Conservation (phyloP, 2,329 filamentous ascomycete species). For the Botrytis sinoallii region DNA sequence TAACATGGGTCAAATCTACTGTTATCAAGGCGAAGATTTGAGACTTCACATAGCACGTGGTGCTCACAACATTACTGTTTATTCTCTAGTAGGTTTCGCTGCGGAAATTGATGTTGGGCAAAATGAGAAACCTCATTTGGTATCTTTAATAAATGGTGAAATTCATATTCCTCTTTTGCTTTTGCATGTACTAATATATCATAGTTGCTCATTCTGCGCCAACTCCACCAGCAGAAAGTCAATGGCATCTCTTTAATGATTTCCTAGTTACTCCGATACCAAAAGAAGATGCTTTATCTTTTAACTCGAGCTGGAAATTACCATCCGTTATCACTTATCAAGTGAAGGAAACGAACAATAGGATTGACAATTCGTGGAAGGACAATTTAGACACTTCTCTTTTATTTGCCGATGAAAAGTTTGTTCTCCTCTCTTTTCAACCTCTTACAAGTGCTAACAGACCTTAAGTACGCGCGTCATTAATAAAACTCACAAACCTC, state of each 20-base stretch:
- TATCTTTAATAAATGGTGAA: conserved; percentile 83
- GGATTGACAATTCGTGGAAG: conserved; percentile 84
- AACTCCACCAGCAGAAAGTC: conserved; percentile 57
- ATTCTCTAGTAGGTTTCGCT: conserved; percentile 86
- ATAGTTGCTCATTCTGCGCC: conserved; percentile 64
- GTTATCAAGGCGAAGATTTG: conserved; percentile 89
- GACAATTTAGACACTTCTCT: conserved; percentile 77
- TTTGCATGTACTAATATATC: conserved; percentile 22
- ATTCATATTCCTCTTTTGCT: neutral
- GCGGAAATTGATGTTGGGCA: conserved; percentile 85
- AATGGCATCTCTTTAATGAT: conserved; percentile 97
- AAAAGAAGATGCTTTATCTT: conserved; percentile 80
- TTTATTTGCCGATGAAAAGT: conserved; percentile 69
- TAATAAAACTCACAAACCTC: conserved; percentile 56
- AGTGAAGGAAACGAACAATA: conserved; percentile 74
- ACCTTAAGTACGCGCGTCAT: conserved; percentile 12
- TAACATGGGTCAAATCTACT: conserved; percentile 87
- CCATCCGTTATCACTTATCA: conserved; percentile 88
- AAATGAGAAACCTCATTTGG: conserved; percentile 83
- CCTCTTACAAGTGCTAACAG: neutral
- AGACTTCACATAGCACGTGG: conserved; percentile 75
- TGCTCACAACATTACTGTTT: conserved; percentile 78
- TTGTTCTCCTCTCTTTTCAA: conserved; percentile 14
- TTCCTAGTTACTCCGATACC: conserved; percentile 83
- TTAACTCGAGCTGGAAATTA: conserved; percentile 88